Conservation (phyloP, 177 flowering plant genomes). For the Vitis hybrid region DNA sequence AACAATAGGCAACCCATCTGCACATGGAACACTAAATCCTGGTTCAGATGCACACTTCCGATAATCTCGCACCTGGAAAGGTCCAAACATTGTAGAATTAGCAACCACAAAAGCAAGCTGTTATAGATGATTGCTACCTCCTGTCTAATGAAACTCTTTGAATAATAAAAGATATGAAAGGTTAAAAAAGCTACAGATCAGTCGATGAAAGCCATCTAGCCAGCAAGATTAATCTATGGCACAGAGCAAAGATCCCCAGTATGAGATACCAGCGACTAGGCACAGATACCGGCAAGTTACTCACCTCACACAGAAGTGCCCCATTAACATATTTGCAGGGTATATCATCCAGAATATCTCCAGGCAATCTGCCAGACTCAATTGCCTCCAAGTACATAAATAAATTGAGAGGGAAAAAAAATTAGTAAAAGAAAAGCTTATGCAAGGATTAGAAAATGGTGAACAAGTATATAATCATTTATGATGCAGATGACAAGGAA, state of each 20-base stretch:
- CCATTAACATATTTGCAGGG: slow-evolving; percentile 90
- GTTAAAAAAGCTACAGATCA: background rate
- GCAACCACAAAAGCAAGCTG: background rate
- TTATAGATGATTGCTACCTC: background rate
- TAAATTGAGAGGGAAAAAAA: slow-evolving; percentile 4
- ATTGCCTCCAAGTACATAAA: slow-evolving; percentile 68
- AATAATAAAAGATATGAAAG: background rate
- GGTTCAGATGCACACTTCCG: slow-evolving; percentile 51
- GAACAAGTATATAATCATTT: background rate
- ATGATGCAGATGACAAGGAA: background rate
- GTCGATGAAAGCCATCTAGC: too few relatives aligned
- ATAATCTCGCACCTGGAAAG: slow-evolving; percentile 79
- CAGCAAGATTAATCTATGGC: too few relatives aligned
- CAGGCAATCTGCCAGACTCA: slow-evolving; percentile 88
- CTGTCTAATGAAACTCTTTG: background rate
- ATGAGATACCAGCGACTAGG: too few relatives aligned
- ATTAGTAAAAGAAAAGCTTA: slow-evolving; percentile 5
- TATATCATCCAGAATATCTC: slow-evolving; percentile 80
- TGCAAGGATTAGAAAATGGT: background rate
- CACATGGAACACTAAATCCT: slow-evolving; percentile 32
- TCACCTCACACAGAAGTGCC: slow-evolving; percentile 80
- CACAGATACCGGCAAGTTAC: slow-evolving; percentile 9
- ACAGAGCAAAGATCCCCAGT: too few relatives aligned
- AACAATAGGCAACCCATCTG: slow-evolving; percentile 41
- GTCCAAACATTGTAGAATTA: background rate